Evolutionary conservation across 495 filamentous ascomycete genomes (phyloP).

Genomic region (Letharia columbiana): DNA sequence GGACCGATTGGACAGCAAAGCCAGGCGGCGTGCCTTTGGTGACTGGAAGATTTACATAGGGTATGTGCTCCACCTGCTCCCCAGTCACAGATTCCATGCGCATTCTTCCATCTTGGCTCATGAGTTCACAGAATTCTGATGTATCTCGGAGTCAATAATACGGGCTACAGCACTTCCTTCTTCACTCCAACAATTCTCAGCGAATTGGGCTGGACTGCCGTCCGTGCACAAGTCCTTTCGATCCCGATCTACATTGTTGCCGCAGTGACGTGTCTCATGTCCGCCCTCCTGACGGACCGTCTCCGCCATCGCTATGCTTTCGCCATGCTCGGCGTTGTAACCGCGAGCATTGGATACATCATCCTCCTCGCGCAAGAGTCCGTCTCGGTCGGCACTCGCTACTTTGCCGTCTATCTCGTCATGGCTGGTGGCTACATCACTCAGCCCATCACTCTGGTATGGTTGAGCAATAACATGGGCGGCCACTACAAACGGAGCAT

Average conservation of each 20-base stretch:
- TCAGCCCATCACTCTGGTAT: constrained; percentile 45
- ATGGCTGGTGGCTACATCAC: constrained; percentile 43
- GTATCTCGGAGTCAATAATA: constrained; percentile 44
- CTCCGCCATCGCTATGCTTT: constrained; percentile 45
- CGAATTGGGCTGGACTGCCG: constrained; percentile 46
- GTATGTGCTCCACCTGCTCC: constrained; percentile 16
- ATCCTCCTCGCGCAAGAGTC: constrained; percentile 42
- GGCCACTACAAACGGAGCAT: constrained; percentile 57
- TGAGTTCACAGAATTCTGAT: constrained; percentile 32
- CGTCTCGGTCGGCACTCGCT: constrained; percentile 36
- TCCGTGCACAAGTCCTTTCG: constrained; percentile 44
- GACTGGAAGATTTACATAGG: constrained; percentile 53
- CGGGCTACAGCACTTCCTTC: constrained; percentile 43
- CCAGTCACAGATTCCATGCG: neutral
- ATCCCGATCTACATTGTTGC: constrained; percentile 50
- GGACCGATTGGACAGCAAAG: constrained; percentile 40
- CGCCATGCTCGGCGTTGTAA: constrained; percentile 37
- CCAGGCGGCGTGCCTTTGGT: constrained; percentile 38
- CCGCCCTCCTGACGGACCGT: constrained; percentile 41
- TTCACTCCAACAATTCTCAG: constrained; percentile 50
- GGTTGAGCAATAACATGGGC: constrained; percentile 51
- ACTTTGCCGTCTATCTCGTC: constrained; percentile 49
- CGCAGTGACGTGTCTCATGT: constrained; percentile 37
- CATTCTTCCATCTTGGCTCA: neutral
- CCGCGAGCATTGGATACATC: constrained; percentile 43